Conservation (phyloP, 148 eudicot genomes). For the Dysphania ambrosioides region DNA sequence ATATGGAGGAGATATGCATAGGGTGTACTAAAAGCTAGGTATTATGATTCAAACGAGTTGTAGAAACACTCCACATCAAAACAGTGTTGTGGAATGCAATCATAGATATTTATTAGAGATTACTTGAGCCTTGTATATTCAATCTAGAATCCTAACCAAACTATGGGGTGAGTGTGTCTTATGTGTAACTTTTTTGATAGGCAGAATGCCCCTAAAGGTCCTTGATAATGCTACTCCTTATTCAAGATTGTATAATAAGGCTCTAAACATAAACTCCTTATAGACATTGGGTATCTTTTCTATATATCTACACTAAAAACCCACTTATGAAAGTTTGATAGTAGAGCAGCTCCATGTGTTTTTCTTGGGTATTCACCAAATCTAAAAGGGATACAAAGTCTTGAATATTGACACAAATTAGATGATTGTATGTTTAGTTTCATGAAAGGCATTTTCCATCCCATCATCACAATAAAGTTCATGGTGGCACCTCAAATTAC, state of each 20-base stretch:
- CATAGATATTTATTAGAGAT: not conserved
- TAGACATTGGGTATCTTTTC: not conserved
- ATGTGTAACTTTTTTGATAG: not conserved
- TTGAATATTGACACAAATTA: no score
- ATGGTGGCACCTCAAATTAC: no score
- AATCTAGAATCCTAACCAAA: not conserved
- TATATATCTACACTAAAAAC: not conserved
- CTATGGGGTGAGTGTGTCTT: constrained; percentile 15
- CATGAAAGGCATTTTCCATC: no score
- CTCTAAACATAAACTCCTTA: not conserved
- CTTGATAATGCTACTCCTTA: not conserved
- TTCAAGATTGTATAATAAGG: not conserved
- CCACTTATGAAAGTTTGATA: no score
- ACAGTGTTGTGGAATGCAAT: not conserved
- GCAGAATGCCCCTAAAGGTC: not conserved
- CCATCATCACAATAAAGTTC: no score
- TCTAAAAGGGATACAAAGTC: no score
- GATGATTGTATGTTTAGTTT: no score
- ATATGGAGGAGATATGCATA: no score
- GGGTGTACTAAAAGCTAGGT: not conserved
- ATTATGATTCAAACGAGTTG: not conserved
- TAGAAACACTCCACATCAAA: constrained; percentile 4
- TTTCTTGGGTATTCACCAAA: no score
- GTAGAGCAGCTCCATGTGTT: no score
- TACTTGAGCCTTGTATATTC: not conserved